phyloP scores from a whole-genome alignment of 2,329 filamentous ascomycete species.

The Colletotrichum eleusines region DNA sequence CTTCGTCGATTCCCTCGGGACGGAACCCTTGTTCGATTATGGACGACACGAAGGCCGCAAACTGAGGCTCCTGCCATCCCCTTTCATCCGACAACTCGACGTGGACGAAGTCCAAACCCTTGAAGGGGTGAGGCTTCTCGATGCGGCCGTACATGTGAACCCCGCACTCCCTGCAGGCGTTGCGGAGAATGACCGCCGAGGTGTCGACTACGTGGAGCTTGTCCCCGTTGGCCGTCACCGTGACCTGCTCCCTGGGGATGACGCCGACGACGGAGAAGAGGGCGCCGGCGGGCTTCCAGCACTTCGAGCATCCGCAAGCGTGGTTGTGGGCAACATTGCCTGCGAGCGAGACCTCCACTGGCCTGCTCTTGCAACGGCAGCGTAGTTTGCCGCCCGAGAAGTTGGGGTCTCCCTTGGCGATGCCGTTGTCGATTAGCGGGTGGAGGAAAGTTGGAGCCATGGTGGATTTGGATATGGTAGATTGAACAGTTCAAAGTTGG shows the following conservation, averaged over 20 bases:
- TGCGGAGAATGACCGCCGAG: conserved; percentile 68
- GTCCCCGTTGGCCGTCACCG: conserved; percentile 66
- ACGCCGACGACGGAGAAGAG: conserved; percentile 76
- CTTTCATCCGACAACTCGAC: conserved; percentile 68
- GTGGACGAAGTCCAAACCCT: conserved; percentile 78
- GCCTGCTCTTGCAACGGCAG: conserved; percentile 69
- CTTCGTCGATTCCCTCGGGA: conserved; percentile 65
- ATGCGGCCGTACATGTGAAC: conserved; percentile 75
- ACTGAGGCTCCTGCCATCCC: conserved; percentile 80
- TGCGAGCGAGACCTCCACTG: conserved; percentile 68
- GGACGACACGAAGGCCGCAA: conserved; percentile 75
- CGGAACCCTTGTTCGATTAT: conserved; percentile 77
- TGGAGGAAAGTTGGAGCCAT: conserved; percentile 67
- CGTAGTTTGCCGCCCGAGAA: conserved; percentile 71
- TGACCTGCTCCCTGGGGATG: conserved; percentile 65
- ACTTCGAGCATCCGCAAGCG: conserved; percentile 78
- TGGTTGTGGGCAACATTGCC: conserved; percentile 76
- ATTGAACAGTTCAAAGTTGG: conserved; percentile 1
- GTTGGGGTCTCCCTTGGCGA: conserved; percentile 65
- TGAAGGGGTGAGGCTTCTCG: conserved; percentile 73
- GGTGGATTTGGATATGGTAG: conserved; percentile 2
- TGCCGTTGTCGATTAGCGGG: conserved; percentile 71
- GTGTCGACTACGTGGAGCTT: conserved; percentile 70
- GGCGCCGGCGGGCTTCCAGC: conserved; percentile 75
- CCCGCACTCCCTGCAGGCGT: conserved; percentile 72